Evolutionary conservation across 192 early-diverging fungal genomes (phyloP), one percentile per base, ranked within the genome.

Genomic region (Phlyctochytrium planicorne): DNA sequence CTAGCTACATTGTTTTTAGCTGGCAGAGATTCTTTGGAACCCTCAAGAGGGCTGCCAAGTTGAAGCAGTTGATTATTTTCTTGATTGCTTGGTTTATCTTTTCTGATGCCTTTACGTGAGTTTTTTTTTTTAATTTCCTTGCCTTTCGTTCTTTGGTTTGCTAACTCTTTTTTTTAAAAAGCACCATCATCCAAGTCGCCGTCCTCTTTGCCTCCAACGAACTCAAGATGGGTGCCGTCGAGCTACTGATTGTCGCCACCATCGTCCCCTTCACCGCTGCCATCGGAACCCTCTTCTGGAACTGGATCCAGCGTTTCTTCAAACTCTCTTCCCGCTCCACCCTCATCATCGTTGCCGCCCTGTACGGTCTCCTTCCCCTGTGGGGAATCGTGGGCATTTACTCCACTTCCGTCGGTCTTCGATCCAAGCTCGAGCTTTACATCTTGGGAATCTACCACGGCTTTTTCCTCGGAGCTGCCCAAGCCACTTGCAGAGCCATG

Each of bases 61-160:
- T 91, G 20, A 56, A 75, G 27, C 74, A 84, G 27, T 74, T 83
- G 0, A 88, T 89, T 70, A 72, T 80, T 59, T 90, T 89, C 70
- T 74, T 92, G 6, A 52, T 89, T 6, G 78, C 87, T 2, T 92
- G 87, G 82, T 91, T 90, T 66, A 76, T 91, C 60, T 81, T 87
- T 64, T 81, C 88, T 3, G 91, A 92, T 57, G 87, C 78, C 2
- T 80, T 83, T 35, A 86, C 69, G n/a, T n/a, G n/a, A n/a, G n/a
- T n/a, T n/a, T n/a, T n/a, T n/a, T n/a, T 34, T n/a, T n/a, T n/a
- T n/a, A n/a, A n/a, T n/a, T n/a, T n/a, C n/a, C n/a, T n/a, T n/a
- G 88, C 88, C 14, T 79, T 88, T 20, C 77, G 59, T 14, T 47
- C 52, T 33, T 30, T 40, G n/a, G 47, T 16, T n/a, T 16, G 47